phyloP scores from a whole-genome alignment of 164 flowering plant species.

The Aristolochia contorta region DNA sequence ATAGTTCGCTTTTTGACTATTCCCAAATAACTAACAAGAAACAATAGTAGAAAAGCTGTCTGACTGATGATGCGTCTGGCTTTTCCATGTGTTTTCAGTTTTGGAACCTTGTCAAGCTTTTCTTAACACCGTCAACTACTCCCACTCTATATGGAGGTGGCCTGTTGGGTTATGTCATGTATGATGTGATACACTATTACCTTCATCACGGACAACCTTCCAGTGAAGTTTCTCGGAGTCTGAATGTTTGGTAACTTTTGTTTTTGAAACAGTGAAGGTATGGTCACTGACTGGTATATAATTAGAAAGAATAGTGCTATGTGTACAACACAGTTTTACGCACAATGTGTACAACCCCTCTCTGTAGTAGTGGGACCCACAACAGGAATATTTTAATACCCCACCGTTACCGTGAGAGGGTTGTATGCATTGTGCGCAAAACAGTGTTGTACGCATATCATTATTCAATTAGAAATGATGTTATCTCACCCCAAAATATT shows the following conservation, averaged over 20 bases:
- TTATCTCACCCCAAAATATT: no score
- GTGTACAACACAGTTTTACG: no score
- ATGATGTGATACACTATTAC: conserved; percentile 86
- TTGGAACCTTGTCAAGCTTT: conserved; percentile 52
- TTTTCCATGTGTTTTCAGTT: conserved; percentile 31
- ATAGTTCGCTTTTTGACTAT: background rate
- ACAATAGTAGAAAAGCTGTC: background rate
- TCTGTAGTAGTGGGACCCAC: no score
- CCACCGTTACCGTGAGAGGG: no score
- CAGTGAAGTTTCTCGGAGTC: no score
- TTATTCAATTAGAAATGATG: no score
- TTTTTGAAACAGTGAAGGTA: no score
- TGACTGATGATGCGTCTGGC: background rate
- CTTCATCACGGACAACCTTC: conserved; percentile 90
- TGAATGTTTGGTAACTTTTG: conserved; percentile 72
- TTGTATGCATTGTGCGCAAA: no score
- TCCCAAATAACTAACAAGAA: background rate
- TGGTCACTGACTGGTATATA: background rate
- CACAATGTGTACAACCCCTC: no score
- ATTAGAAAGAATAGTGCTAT: no score
- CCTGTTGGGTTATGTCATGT: conserved; percentile 81
- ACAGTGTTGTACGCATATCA: no score
- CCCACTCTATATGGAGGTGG: conserved; percentile 89
- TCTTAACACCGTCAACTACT: conserved; percentile 52
- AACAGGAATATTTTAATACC: no score